These are phyloP conservation scores for Ustulina deusta DNA, from an alignment of 2,329 filamentous ascomycete species.

Conservation along the genomic window DNA sequence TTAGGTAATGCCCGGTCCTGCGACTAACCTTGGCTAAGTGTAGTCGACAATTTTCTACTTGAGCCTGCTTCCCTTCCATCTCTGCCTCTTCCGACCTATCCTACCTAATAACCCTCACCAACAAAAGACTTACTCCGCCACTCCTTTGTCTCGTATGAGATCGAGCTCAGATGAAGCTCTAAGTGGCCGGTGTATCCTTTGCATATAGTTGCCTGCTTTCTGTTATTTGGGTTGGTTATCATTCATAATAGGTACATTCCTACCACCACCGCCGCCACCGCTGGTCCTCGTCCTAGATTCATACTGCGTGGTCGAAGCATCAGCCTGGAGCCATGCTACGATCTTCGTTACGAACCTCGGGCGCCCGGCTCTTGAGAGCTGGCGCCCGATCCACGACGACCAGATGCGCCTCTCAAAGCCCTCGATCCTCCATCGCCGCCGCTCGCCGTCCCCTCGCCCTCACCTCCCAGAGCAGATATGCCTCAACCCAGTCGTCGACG, in stretches of 20 bases:
- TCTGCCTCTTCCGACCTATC: conserved; percentile 15
- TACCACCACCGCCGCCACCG: neutral
- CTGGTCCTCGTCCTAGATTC: conserved; percentile 27
- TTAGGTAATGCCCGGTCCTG: conserved; percentile 4
- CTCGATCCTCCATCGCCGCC: conserved; percentile 59
- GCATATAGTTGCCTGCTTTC: conserved; percentile 27
- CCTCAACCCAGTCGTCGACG: conserved; percentile 65
- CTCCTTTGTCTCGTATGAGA: conserved; percentile 56
- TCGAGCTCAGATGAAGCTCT: conserved; percentile 43
- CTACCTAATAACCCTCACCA: conserved; percentile 31
- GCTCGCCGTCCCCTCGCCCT: conserved; percentile 64
- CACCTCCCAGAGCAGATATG: conserved; percentile 64
- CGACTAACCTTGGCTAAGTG: conserved; percentile 16
- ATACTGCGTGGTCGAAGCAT: conserved; percentile 49
- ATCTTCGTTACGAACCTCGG: conserved; percentile 73
- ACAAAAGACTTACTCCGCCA: conserved; percentile 62
- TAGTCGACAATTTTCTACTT: conserved; percentile 38
- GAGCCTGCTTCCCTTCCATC: neutral
- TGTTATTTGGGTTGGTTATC: conserved; percentile 30
- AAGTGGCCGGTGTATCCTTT: conserved; percentile 46
- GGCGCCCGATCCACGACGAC: conserved; percentile 58
- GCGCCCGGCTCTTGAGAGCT: conserved; percentile 71
- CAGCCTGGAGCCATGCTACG: conserved; percentile 74
- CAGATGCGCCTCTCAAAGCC: conserved; percentile 52
- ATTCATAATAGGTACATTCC: conserved; percentile 17